These are phyloP conservation scores for Cercospora beticola DNA, from an alignment of 2,329 filamentous ascomycete species.

Conservation along the genomic window DNA sequence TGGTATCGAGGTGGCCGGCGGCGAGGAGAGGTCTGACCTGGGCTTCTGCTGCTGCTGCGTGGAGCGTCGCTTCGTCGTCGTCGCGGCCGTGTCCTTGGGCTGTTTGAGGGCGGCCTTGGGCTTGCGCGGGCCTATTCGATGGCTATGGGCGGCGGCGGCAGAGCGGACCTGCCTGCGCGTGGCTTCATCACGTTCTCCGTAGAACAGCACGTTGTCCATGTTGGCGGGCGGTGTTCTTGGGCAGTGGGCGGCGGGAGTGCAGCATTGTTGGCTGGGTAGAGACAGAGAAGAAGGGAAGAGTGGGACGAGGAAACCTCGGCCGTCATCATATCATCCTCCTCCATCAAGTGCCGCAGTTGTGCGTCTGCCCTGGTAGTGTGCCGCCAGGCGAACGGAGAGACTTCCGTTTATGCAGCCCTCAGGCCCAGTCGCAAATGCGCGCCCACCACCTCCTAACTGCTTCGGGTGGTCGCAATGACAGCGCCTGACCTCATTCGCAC, in stretches of 20 bases:
- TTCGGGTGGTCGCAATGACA: slow-evolving; percentile 3
- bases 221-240: background rate
- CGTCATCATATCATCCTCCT: slow-evolving; percentile 5
- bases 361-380: background rate
- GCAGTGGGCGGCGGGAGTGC: background rate
- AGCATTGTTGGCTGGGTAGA: background rate
- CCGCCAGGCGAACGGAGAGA: slow-evolving; percentile 2
- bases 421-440: background rate
- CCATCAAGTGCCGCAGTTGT: slow-evolving; percentile 12
- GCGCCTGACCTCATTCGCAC: slow-evolving; percentile 4
- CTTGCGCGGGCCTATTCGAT: slow-evolving; percentile 28
- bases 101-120: slow-evolving; percentile 16
- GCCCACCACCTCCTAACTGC: slow-evolving; percentile 4
- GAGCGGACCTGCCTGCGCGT: slow-evolving; percentile 28
- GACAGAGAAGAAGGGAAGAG: background rate
- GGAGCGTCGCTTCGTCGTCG: slow-evolving; percentile 1
- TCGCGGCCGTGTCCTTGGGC: background rate
- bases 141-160: slow-evolving; percentile 25
- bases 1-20: background rate
- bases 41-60: background rate
- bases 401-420: slow-evolving; percentile 2
- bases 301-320: slow-evolving; percentile 3
- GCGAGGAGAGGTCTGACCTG: background rate
- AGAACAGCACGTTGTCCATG: slow-evolving; percentile 29
- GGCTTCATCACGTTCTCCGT: slow-evolving; percentile 25